A percentile compares a stretch with the other conserved stretches of the same genome.
Evolutionary conservation across 371 early-diverging fungal species (phyloP).

Genomic region (Mucor mucedo): DNA sequence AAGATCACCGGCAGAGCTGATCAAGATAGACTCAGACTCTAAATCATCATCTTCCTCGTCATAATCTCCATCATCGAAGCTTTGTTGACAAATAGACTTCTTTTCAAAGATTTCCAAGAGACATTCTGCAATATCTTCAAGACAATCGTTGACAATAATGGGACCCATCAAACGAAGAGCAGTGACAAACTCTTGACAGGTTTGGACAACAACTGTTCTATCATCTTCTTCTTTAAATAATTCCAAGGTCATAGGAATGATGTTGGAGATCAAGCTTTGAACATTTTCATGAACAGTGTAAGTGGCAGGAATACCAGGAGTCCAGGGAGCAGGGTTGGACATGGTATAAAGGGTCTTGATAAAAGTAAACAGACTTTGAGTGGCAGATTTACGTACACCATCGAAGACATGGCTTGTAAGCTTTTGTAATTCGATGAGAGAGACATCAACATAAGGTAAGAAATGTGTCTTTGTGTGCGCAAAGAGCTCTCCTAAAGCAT

Average conservation of each 20-base stretch:
- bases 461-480: slow-evolving; percentile 71
- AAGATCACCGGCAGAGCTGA: slow-evolving; percentile 81
- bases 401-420: slow-evolving; percentile 77
- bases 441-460: slow-evolving; percentile 80
- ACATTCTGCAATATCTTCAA: slow-evolving; percentile 58
- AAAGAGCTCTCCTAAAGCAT: slow-evolving; percentile 84
- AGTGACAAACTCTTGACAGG: slow-evolving; percentile 75
- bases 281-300: slow-evolving; percentile 76
- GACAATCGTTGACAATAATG: slow-evolving; percentile 64
- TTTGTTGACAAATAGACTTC: slow-evolving; percentile 79
- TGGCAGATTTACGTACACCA: slow-evolving; percentile 79
- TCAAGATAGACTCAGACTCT: slow-evolving; percentile 81
- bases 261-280: slow-evolving; percentile 60
- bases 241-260: slow-evolving; percentile 71
- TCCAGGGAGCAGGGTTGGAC: slow-evolving; percentile 67
- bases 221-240: slow-evolving; percentile 85
- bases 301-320: slow-evolving; percentile 67
- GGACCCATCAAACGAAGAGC: slow-evolving; percentile 82
- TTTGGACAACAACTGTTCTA: slow-evolving; percentile 74
- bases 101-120: slow-evolving; percentile 76
- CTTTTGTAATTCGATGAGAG: slow-evolving; percentile 62
- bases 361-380: slow-evolving; percentile 70
- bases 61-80: slow-evolving; percentile 68
- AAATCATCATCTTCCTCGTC: slow-evolving; percentile 80
- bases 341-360: slow-evolving; percentile 75